A percentile compares a stretch with the other conserved stretches of the same genome.
Evolutionary conservation across 768 basidiomycete genomes (phyloP).

Genomic region (Lactarius evosmus): DNA sequence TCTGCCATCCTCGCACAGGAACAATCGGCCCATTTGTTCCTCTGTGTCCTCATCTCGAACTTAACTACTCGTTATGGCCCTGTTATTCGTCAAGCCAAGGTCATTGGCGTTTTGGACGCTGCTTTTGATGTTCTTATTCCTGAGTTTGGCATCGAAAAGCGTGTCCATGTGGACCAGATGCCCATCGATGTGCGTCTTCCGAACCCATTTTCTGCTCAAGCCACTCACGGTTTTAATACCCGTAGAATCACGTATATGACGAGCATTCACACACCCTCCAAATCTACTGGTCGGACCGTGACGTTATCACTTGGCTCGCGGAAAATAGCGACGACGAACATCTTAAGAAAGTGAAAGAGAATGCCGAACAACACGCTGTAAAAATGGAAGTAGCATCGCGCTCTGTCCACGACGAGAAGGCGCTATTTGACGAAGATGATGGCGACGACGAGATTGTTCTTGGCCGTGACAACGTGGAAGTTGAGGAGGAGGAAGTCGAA

Average conservation of each 20-base stretch:
- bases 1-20: constrained; percentile 92
- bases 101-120: constrained; percentile 93
- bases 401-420: constrained; percentile 81
- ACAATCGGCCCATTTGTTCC: constrained; percentile 92
- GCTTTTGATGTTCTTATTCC: constrained; percentile 96
- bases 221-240: background rate
- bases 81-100: constrained; percentile 91
- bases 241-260: constrained; percentile 90
- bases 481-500: constrained; percentile 47
- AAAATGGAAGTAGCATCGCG: constrained; percentile 91
- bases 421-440: constrained; percentile 86
- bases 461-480: constrained; percentile 46
- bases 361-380: constrained; percentile 83
- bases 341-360: constrained; percentile 89
- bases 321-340: constrained; percentile 97
- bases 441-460: constrained; percentile 77
- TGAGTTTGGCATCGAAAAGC: constrained; percentile 98
- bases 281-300: constrained; percentile 93
- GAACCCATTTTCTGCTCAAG: background rate
- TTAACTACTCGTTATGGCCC: constrained; percentile 94
- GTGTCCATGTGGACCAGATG: constrained; percentile 99
- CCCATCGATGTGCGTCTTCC: constrained; percentile 77
- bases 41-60: constrained; percentile 92
- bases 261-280: constrained; percentile 90
- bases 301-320: constrained; percentile 93